Base-by-base conservation (phyloP, 2,329 filamentous ascomycete genomes). In the Colletotrichum nymphaeae region DNA sequence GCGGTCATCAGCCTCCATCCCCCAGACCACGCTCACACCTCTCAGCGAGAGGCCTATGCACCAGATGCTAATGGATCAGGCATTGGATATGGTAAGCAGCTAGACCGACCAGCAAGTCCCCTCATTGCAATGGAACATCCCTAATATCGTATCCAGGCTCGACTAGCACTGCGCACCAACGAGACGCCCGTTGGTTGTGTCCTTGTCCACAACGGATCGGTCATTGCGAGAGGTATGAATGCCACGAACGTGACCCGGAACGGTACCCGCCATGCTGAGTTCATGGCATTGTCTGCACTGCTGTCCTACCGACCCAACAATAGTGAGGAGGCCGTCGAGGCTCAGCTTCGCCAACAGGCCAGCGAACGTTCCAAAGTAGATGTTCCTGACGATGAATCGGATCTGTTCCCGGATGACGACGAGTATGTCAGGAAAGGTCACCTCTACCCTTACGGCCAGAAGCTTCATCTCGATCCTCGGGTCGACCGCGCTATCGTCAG, bases 181-280 rank as follows among this genome's bases (percentile, higher is more conserved):
- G 97, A 99, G 85, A 98, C 97, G 1, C 97, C 97, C 1, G 97
- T 99, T 24, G 97, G 97, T 62, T 99, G 97, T 83, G 95, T 99
- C 37, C 92, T 99, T 66, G 95, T 98, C 26, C 90, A 95, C 80
- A 84, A 94, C 32, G 92, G 91, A 76, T 88, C 91, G 77, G 89
- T 98, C 75, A 95, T 99, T 76, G 95, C 94, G 55, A 90, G 89
- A 75, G 97, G 97, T 75, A 98, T 98, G 94, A 99, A 99, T 79
- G 97, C 97, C 75, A 99, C 97, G 66, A 99, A 98, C 79, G 89
- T 94, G 77, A 97, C 94, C 30, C 91, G 96, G 60, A 92, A 97
- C 85, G 97, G 97, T 57, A 98, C 97, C 59, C 92, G 95, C 30
- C 97, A 99, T 83, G 97, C 97, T 57, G 97, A 99, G 82, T 97